These are phyloP conservation scores for Apiospora saccharicola DNA, from an alignment of 2,329 filamentous ascomycete species.

Conservation along the genomic window DNA sequence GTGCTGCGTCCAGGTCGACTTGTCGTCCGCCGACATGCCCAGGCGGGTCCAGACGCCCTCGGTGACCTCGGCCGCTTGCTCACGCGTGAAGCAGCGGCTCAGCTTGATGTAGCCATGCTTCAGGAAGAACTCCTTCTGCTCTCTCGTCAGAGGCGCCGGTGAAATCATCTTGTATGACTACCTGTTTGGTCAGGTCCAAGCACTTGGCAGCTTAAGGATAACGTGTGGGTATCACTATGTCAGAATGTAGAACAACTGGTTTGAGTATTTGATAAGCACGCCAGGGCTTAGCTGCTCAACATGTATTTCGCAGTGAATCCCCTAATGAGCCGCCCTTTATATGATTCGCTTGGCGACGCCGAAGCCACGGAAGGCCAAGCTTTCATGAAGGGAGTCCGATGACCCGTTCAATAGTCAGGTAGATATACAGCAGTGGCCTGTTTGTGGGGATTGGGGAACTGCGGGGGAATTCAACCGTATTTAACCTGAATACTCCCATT, in stretches of 20 bases:
- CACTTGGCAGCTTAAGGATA: background rate
- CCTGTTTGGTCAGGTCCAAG: too few relatives aligned
- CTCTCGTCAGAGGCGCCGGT: conserved; percentile 39
- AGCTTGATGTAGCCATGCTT: conserved; percentile 63
- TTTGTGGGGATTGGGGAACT: conserved; percentile 5
- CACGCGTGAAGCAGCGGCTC: conserved; percentile 51
- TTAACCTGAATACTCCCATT: conserved; percentile 31
- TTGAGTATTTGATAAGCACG: fast-evolving
- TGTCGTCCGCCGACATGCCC: conserved; percentile 69
- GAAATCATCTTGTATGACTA: conserved; percentile 34
- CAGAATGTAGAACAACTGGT: background rate
- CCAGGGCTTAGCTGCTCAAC: background rate
- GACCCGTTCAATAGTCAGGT: conserved; percentile 24
- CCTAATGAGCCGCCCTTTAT: background rate
- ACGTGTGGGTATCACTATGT: background rate
- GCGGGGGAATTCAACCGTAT: conserved; percentile 32
- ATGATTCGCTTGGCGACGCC: background rate
- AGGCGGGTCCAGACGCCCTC: conserved; percentile 69
- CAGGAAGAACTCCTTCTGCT: conserved; percentile 55
- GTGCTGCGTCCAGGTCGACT: conserved; percentile 68
- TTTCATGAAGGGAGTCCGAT: background rate
- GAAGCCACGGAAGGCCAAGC: background rate
- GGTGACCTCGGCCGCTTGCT: conserved; percentile 40
- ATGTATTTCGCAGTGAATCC: too few relatives aligned
- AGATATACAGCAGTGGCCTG: conserved; percentile 16